Base-by-base conservation (phyloP, 768 basidiomycete genomes). In the Tephrocybe sp. region DNA sequence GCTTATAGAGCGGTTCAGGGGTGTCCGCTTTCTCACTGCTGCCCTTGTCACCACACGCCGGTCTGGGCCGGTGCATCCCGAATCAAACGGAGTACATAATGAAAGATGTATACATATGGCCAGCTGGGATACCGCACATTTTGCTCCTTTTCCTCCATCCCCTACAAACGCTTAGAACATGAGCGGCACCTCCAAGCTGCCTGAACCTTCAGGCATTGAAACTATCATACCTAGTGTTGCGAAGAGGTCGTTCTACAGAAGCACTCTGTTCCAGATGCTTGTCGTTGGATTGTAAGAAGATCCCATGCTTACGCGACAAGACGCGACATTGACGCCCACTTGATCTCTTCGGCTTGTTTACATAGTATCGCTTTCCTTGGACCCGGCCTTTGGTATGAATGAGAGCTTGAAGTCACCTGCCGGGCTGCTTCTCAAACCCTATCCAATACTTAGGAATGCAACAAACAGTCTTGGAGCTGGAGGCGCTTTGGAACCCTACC, bases 401-500 rank as follows among this genome's bases (percentile, higher is more conserved):
- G 11, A 4, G 15, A 34, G 4, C 33, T 34, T 34, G 7, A 9
- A 29, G 11, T 29, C 6, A 29, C 33, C 15, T 15, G 33, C n/a
- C n/a, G 15, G 4, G 33, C 33, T n/a, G 15, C 33, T 34, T n/a
- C 33, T 34, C 33, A 34, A 34, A 15, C 15, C 33, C 13, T 4
- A 7, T 21, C 11, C 5, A 6, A 21, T n/a, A 21, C 40, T 36
- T 24, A 54, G 55, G 52, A 58, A 54, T 41, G 54, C 54, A 7
- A 58, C 41, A 41, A 58, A 55, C 30, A 55, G 50, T 40, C 41
- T 58, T 5, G 57, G 54, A 6, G 54, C 54, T 27, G 57, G 57
- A 2, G 57, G 54, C n/a, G 57, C 57, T 3, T 42, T 58, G 3
- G 45, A 52, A 29, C 57, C 57, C 11, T 52, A 56, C 30, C 57